Conservation (phyloP, 2,329 filamentous ascomycete species). For the Lachnellula arida region DNA sequence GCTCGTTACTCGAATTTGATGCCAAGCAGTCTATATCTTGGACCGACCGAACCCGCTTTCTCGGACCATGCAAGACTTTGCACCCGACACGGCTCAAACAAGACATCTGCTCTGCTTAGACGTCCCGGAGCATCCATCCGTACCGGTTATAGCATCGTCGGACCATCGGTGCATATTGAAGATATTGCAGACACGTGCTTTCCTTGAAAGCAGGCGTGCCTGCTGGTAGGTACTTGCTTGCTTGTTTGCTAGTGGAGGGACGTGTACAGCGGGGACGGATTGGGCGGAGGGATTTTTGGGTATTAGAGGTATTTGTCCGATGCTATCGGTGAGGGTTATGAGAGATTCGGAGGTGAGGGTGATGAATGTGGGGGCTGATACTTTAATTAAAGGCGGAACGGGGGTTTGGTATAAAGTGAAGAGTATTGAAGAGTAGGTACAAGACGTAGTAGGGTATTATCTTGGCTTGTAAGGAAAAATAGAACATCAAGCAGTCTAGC, state of each 20-base stretch:
- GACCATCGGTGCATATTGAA: neutral
- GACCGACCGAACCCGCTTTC: neutral
- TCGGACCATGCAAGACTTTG: neutral
- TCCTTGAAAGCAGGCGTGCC: conserved; percentile 33
- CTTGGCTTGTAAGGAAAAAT: neutral
- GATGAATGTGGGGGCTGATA: conserved; percentile 25
- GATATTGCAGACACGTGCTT: conserved; percentile 33
- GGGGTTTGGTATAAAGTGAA: conserved; percentile 27
- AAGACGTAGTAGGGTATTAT: conserved; percentile 20
- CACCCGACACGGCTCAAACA: neutral
- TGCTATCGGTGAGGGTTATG: conserved; percentile 24
- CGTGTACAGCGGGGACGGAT: conserved; percentile 15
- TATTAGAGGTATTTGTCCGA: conserved; percentile 28
- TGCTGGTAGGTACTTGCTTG: conserved; percentile 33
- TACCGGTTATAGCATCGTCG: too few species aligned
- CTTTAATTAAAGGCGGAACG: conserved; percentile 27
- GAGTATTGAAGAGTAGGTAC: conserved; percentile 30
- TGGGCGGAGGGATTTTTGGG: conserved; percentile 36
- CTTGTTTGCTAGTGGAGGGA: conserved; percentile 24
- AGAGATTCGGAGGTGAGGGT: conserved; percentile 21
- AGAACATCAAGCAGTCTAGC: neutral
- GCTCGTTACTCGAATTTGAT: too few species aligned
- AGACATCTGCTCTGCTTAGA: conserved; percentile 27
- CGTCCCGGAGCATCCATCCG: neutral
- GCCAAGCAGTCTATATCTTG: too few species aligned